These are phyloP conservation scores for Mycena citricolor DNA, from an alignment of 1,284 basidiomycete species.

Conservation along the genomic window DNA sequence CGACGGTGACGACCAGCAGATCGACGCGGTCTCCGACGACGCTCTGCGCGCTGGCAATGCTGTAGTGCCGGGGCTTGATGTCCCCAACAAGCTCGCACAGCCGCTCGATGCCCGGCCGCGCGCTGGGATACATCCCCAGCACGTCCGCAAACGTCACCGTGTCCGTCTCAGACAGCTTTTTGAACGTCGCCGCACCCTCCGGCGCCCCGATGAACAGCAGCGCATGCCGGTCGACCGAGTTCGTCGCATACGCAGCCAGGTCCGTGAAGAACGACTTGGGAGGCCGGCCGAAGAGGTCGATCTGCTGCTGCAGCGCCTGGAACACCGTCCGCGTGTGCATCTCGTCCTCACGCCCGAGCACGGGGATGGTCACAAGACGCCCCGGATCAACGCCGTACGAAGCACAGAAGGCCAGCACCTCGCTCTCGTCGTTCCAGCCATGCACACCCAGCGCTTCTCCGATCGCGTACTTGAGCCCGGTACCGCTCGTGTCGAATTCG, in stretches of 20 bases:
- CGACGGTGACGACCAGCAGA: slow-evolving; percentile 93
- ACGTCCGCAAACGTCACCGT: slow-evolving; percentile 95
- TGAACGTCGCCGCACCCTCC: slow-evolving; percentile 91
- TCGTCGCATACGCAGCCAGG: slow-evolving; percentile 76
- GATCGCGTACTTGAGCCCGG: slow-evolving; percentile 92
- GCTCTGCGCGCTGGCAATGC: slow-evolving; percentile 93
- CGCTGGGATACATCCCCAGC: slow-evolving; percentile 77
- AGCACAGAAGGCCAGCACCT: slow-evolving; percentile 85
- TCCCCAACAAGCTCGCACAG: slow-evolving; percentile 90
- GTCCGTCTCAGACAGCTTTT: slow-evolving; percentile 93
- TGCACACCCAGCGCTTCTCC: slow-evolving; percentile 97
- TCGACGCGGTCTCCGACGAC: slow-evolving; percentile 95
- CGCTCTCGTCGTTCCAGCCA: slow-evolving; percentile 94
- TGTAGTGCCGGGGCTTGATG: slow-evolving; percentile 97
- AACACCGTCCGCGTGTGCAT: slow-evolving; percentile 91
- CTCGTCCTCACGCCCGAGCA: slow-evolving; percentile 57
- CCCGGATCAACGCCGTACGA: slow-evolving; percentile 91
- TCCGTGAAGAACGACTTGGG: slow-evolving; percentile 95
- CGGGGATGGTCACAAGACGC: slow-evolving; percentile 81
- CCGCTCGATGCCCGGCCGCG: slow-evolving; percentile 76
- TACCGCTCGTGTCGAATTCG: slow-evolving; percentile 91
- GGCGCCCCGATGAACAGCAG: slow-evolving; percentile 92
- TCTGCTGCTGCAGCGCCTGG: slow-evolving; percentile 94
- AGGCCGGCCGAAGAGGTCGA: slow-evolving; percentile 95
- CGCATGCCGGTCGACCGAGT: slow-evolving; percentile 75